Conservation (phyloP, 2,329 filamentous ascomycete species). For the Zarea fungicola region DNA sequence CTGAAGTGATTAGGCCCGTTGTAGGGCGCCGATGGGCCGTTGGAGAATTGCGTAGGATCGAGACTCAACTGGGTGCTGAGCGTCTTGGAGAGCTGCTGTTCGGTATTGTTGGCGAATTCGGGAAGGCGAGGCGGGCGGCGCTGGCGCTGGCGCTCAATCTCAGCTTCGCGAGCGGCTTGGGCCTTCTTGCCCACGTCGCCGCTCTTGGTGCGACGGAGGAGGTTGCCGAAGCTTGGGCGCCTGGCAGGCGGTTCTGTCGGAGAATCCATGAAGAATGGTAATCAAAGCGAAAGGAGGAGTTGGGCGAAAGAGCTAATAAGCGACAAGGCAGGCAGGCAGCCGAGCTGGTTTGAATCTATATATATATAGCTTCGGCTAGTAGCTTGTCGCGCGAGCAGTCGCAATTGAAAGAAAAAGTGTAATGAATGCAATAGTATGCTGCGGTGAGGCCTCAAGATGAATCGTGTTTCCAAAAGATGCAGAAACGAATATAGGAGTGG, state of each 20-base stretch:
- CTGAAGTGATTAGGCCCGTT: background rate
- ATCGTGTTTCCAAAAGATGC: too few relatives aligned
- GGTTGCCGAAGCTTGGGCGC: slow-evolving; percentile 47
- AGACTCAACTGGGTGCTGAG: slow-evolving; percentile 52
- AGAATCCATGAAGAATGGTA: slow-evolving; percentile 1
- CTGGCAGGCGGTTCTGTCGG: slow-evolving; percentile 24
- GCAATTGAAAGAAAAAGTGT: background rate
- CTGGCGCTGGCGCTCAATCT: slow-evolving; percentile 47
- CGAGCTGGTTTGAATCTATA: background rate
- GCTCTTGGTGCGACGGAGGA: slow-evolving; percentile 64
- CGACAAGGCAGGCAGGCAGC: background rate
- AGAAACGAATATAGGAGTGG: too few relatives aligned
- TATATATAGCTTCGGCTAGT: too few relatives aligned
- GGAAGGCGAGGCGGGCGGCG: slow-evolving; percentile 43
- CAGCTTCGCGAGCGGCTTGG: slow-evolving; percentile 47
- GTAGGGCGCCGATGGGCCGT: slow-evolving; percentile 39
- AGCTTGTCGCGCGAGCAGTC: background rate
- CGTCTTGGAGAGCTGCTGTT: slow-evolving; percentile 39
- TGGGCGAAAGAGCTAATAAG: slow-evolving; percentile 1
- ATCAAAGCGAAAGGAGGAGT: slow-evolving; percentile 19
- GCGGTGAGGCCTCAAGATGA: too few relatives aligned
- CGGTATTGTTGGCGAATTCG: slow-evolving; percentile 42
- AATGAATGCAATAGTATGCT: background rate
- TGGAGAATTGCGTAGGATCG: slow-evolving; percentile 32
- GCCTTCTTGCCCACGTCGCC: slow-evolving; percentile 60